Base-by-base conservation (phyloP, 2,329 filamentous ascomycete genomes). In the Epichloe sylvatica region DNA sequence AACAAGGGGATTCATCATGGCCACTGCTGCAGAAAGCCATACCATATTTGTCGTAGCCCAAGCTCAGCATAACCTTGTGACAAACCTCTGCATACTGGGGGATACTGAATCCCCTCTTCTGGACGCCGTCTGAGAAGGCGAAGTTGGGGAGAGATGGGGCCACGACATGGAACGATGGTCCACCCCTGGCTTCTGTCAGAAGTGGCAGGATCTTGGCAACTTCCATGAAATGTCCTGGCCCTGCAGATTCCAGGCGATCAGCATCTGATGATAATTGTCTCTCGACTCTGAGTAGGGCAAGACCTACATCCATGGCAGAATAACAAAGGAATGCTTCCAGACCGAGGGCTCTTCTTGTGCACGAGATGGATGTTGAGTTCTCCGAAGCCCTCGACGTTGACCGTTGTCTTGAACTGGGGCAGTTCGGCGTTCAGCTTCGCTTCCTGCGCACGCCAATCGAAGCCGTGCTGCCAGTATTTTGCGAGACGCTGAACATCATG, bases 201-300 rank as follows among this genome's bases (percentile, higher is more conserved):
- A 70, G 64, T 1, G 70, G 71, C 6, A 88, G 67, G 43, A 86
- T 66, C 58, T 83, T 85, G 19, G 67, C 64, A 2, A 78, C 80
- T 64, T 87, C 83, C 44, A 83, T 60, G 59, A 84, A 86, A 54
- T 76, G 81, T 1, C 84, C 83, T 0, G 84, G 84, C 77, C 79
- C 64, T 66, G 30, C 5, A 17, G 3, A 19, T n/a, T 36, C n/a
- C 30, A 25, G 15, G n/a, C 35, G 3, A 13, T 41, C 23, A 41
- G 39, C 6, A 41, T 21, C 12, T 6, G 7, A 8, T 6, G 7
- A 8, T 37, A 5, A 33, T 15, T 13, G 17, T 44, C 25, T 38
- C 15, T n/a, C n/a, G 19, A 36, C n/a, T 13, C 12, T 5, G 5
- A 2, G n/a, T 21, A 34, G 23, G 9, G 17, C 4, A 13, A 15